These are phyloP conservation scores for Colletotrichum graminicola DNA, from an alignment of 2,329 filamentous ascomycete species.

Conservation along the genomic window DNA sequence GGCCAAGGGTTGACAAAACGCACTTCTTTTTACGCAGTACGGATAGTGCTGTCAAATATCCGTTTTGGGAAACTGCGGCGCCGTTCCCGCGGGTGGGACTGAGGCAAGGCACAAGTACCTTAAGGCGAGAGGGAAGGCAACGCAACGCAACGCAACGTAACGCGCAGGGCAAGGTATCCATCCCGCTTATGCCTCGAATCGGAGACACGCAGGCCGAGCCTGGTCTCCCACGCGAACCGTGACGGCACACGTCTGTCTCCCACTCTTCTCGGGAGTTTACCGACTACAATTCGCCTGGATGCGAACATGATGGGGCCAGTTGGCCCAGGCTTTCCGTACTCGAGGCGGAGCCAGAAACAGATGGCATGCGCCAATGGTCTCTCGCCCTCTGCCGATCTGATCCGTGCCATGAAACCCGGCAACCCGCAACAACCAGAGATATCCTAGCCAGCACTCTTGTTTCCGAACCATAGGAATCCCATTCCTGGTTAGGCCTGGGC, in stretches of 20 bases:
- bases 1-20: constrained; percentile 18
- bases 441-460: constrained; percentile 28
- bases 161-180: background rate
- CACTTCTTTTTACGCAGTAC: constrained; percentile 14
- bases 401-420: constrained; percentile 40
- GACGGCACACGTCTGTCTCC: constrained; percentile 32
- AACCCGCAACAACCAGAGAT: constrained; percentile 18
- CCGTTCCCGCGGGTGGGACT: constrained; percentile 35
- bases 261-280: background rate
- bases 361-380: constrained; percentile 39
- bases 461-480: constrained; percentile 20
- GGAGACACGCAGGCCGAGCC: constrained; percentile 36
- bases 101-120: constrained; percentile 6
- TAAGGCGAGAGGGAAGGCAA: constrained; percentile 1
- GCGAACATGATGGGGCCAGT: constrained; percentile 1
- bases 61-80: constrained; percentile 36
- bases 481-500: constrained; percentile 28
- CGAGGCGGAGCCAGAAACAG: constrained; percentile 34
- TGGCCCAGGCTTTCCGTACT: constrained; percentile 17
- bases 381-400: constrained; percentile 26
- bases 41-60: constrained; percentile 35
- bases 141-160: constrained; percentile 14
- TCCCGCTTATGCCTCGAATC: constrained; percentile 12
- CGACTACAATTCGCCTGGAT: constrained; percentile 23
- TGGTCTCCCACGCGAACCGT: constrained; percentile 39